Base-by-base conservation (phyloP, 108 stramenopile species). In the Skeletonema marinoi region DNA sequence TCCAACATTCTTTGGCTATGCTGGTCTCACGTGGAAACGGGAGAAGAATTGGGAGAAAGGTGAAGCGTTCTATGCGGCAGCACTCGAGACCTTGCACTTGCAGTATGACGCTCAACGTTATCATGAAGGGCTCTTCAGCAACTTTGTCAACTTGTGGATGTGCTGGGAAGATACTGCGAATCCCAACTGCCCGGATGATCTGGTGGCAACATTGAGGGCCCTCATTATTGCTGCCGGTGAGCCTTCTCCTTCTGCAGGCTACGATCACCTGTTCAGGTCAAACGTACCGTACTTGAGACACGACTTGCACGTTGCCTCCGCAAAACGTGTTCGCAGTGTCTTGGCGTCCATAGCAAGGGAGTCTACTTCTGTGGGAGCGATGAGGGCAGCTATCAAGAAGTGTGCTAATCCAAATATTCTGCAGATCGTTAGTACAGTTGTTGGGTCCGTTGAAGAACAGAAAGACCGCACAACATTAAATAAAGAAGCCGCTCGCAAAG, bases 381-480 rank as follows among this genome's bases (percentile, higher is more conserved):
- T 61, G 60, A 61, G 60, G 32, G 60, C 60, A 32, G 60, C 60
- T 31, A 61, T 61, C 60, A 32, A 32, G 19, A 61, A 33, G 32
- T 61, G 60, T 61, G 60, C 60, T 13, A 61, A 3, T 33, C 60
- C 60, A 9, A 8, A 33, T 0, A 33, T 0, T 9, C 30, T 10
- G 17, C 14, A 16, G 6, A 33, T 0, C 3, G 11, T 32, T 8
- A 32, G 12, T 46, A 0, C 44, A 11, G 11, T 46, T 12, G 11
- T 46, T 12, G 3, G 11, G 3, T 0, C 14, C 14, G 25, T 0
- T 25, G 25, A 25, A 25, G 44, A 2, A 6, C 0, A 8, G 11
- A 46, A 3, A 46, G 44, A 46, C 14, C 11, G 44, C 44, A 46
- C 0, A 3, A 12, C 7, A 46, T 2, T 4, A 0, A 46, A 11